Conservation (phyloP, 2,329 filamentous ascomycete species). For the Pseudogymnoascus sp. region DNA sequence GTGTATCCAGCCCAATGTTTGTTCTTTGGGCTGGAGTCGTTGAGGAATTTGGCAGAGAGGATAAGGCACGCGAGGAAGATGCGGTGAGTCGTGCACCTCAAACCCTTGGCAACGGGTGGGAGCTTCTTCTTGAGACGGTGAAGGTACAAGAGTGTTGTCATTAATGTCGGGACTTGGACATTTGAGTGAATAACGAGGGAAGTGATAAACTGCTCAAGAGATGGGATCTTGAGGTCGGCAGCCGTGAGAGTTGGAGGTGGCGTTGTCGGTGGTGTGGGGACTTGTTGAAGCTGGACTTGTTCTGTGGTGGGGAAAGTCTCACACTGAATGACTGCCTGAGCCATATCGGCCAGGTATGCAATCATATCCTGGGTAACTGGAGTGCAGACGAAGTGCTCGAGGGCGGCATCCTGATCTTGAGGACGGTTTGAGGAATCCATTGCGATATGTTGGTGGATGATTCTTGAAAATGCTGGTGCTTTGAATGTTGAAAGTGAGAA, state of each 20-base stretch:
- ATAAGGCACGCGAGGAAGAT: constrained; percentile 91
- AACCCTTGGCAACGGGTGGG: constrained; percentile 89
- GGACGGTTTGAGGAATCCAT: neutral
- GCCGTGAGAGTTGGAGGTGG: constrained; percentile 33
- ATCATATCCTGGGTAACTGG: constrained; percentile 73
- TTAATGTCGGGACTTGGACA: constrained; percentile 92
- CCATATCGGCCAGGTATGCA: constrained; percentile 64
- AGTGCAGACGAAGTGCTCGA: constrained; percentile 73
- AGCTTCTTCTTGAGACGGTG: constrained; percentile 74
- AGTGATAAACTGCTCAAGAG: constrained; percentile 83
- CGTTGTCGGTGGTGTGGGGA: constrained; percentile 34
- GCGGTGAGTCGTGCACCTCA: constrained; percentile 92
- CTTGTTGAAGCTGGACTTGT: constrained; percentile 26
- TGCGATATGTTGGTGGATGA: neutral
- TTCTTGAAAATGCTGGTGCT: constrained; percentile 2
- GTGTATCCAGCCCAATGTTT: constrained; percentile 99
- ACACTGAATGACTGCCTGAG: constrained; percentile 72
- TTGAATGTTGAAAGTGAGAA: constrained; percentile 5
- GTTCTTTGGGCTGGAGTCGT: constrained; percentile 98
- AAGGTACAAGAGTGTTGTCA: constrained; percentile 94
- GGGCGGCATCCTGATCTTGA: constrained; percentile 46
- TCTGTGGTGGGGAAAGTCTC: constrained; percentile 50
- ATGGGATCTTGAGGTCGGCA: constrained; percentile 57
- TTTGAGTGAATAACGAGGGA: constrained; percentile 88
- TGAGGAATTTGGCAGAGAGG: constrained; percentile 89